Evolutionary conservation across 2,329 filamentous ascomycete species (phyloP), one percentile per base, ranked within the genome.

Genomic region (Sarocladium oryzae): DNA sequence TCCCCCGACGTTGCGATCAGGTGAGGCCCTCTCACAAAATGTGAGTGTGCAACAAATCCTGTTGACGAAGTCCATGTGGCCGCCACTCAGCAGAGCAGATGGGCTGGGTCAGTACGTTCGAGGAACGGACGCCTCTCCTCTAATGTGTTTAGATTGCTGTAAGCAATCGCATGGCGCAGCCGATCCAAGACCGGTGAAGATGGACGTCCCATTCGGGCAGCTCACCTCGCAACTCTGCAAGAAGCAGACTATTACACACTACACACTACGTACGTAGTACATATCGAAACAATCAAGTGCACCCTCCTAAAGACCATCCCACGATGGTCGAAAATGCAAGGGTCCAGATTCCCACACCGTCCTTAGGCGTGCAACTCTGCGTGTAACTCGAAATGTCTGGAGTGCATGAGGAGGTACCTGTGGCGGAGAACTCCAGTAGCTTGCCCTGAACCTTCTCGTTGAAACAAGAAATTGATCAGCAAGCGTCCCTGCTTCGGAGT

Each of bases 31-130:
- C 10, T 8, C 11, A 4, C 26, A 33, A 21, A n/a, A n/a, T n/a
- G 28, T 32, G 43, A 26, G 43, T 48, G 43, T 48, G 43, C 11
- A 48, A n/a, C 4, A 48, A 48, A 48, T 16, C 24, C 24, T 48
- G 43, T 18, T 48, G 15, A 48, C 18, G 43, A 5, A 20, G 4
- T 21, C 5, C 9, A 6, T 7, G 8, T 40, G 6, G 20, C 37
- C 37, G 18, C 37, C 37, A 23, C 37, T 23, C 7, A 20, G 37
- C 37, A 7, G 20, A 23, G 4, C 37, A 23, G 11, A 23, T n/a
- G n/a, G n/a, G n/a, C n/a, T n/a, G n/a, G n/a, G n/a, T n/a, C n/a
- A n/a, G n/a, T n/a, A n/a, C n/a, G n/a, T n/a, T n/a, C 13, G 16
- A n/a, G 33, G 11, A 36, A 36, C 33, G 33, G 7, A 36, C 8